Evolutionary conservation across 116 monocot genomes (phyloP).

Genomic region (Zostera marina): DNA sequence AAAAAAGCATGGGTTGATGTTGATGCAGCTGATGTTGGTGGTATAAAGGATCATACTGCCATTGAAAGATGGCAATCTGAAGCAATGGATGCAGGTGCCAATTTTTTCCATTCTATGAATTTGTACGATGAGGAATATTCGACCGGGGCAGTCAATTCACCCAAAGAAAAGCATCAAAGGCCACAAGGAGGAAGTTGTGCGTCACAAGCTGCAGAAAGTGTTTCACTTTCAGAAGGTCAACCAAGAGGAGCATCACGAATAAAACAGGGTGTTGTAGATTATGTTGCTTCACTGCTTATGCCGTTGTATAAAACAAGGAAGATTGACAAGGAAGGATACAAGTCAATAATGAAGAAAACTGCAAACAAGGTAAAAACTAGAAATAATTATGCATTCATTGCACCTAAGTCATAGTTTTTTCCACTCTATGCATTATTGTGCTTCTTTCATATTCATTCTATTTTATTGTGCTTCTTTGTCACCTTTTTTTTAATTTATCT

Average conservation of each 20-base stretch:
- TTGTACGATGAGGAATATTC: slow-evolving; percentile 52
- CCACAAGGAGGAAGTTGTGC: slow-evolving; percentile 31
- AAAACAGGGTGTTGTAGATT: slow-evolving; percentile 83
- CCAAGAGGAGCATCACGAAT: slow-evolving; percentile 54
- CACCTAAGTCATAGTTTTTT: too few species aligned
- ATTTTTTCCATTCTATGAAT: slow-evolving; percentile 40
- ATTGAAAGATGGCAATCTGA: slow-evolving; percentile 99
- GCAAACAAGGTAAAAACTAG: slow-evolving; percentile 62
- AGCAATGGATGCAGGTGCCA: slow-evolving; percentile 79
- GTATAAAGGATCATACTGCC: slow-evolving; percentile 73
- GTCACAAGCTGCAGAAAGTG: slow-evolving; percentile 47
- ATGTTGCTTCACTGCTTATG: slow-evolving; percentile 80
- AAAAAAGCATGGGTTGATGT: slow-evolving; percentile 96
- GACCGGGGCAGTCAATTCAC: slow-evolving; percentile 12
- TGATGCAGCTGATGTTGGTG: slow-evolving; percentile 53
- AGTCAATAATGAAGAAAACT: slow-evolving; percentile 88
- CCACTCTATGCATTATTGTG: too few species aligned
- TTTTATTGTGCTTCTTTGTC: too few species aligned
- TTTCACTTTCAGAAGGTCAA: slow-evolving; percentile 35
- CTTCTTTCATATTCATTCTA: too few species aligned
- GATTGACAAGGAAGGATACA: slow-evolving; percentile 88
- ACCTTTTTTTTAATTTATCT: too few species aligned
- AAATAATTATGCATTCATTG: too few species aligned
- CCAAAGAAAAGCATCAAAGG: slow-evolving; percentile 15
- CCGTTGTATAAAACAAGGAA: slow-evolving; percentile 87